Conservation (phyloP, 139 green algal species). For the Chlorella sorokiniana region DNA sequence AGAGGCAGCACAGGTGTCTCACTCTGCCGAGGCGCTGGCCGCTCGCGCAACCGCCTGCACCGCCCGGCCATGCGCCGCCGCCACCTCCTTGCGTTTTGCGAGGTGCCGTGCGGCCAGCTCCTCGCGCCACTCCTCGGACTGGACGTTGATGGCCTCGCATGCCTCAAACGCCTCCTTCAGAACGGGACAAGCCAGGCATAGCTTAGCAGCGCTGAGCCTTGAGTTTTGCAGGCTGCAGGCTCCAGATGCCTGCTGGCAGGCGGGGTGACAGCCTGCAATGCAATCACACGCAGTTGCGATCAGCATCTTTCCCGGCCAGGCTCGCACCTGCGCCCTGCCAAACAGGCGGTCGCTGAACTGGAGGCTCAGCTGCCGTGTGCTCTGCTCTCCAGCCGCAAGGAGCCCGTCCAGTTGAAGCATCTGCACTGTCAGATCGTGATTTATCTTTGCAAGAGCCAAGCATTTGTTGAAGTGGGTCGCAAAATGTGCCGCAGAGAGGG, state of each 20-base stretch:
- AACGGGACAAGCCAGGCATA: no score
- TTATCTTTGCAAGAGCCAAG: no score
- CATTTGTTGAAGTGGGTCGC: no score
- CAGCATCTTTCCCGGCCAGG: background rate
- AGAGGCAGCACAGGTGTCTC: no score
- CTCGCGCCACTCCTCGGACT: background rate
- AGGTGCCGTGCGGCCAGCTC: background rate
- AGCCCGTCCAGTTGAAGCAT: background rate
- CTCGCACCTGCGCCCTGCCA: background rate
- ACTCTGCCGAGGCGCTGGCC: background rate
- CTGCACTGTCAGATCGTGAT: background rate
- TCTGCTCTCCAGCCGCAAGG: background rate
- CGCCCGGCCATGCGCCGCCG: background rate
- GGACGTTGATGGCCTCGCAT: background rate
- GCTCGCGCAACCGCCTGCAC: background rate
- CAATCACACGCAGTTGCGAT: no score
- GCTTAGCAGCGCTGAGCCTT: no score
- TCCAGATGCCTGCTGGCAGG: no score
- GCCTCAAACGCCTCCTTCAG: conserved; percentile 9
- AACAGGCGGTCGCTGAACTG: conserved; percentile 12
- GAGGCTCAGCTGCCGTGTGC: background rate
- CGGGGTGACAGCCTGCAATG: background rate
- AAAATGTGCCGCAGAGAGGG: no score
- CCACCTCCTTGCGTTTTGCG: background rate
- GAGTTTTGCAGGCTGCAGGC: no score